phyloP scores from a whole-genome alignment of 2,329 filamentous ascomycete species.

The Trichoderma pleuroti region DNA sequence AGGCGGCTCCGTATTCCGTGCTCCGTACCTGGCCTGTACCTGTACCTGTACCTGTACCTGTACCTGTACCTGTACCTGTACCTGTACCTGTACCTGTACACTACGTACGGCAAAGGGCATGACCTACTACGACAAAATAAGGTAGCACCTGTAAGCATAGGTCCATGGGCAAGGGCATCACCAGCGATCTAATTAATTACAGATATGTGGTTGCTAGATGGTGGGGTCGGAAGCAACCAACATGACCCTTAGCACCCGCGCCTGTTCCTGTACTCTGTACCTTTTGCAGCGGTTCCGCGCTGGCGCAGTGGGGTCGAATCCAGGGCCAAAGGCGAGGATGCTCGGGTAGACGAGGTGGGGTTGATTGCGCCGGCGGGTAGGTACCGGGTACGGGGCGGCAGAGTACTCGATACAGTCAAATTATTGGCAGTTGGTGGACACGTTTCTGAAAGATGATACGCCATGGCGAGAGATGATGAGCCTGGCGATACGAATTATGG shows the following conservation, averaged over 20 bases:
- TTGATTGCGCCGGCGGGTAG: neutral
- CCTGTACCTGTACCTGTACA: neutral
- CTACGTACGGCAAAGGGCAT: no score
- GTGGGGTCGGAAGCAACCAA: slow-evolving; percentile 9
- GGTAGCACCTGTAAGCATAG: slow-evolving; percentile 3
- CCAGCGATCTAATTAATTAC: slow-evolving; percentile 10
- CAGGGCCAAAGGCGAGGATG: neutral
- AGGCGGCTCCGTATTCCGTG: neutral
- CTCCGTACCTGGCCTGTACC: neutral
- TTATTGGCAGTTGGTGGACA: neutral
- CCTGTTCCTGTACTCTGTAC: neutral
- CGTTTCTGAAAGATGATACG: slow-evolving; percentile 18
- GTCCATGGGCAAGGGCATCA: slow-evolving; percentile 6
- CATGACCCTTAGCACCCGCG: neutral
- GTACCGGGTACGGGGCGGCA: neutral
- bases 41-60: no score
- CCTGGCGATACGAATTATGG: neutral
- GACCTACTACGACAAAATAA: neutral
- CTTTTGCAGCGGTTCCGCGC: neutral
- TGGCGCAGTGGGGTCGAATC: neutral
- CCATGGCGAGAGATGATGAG: slow-evolving; percentile 6
- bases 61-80: no score
- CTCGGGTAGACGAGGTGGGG: neutral
- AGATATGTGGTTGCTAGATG: neutral
- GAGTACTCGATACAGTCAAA: neutral